Evolutionary conservation across 768 basidiomycete species (phyloP), one percentile per base, ranked within the genome.

Genomic region (Galerina sulciceps): DNA sequence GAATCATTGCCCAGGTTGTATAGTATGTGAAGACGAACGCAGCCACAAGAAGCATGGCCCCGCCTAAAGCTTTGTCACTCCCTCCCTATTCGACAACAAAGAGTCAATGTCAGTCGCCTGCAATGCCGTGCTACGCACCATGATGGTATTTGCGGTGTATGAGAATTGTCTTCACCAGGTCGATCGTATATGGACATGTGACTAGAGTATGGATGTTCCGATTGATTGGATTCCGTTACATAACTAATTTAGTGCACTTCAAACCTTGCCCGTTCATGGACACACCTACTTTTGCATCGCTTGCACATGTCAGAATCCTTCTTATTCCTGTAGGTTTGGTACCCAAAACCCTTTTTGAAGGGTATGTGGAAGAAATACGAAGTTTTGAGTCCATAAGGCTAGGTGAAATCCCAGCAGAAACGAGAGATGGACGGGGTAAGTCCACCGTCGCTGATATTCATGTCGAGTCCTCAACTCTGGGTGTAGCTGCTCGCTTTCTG

Each of bases 261-360:
- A 23, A 20, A 31, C 26, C 26, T 31, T 31, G 26, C 34, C 22
- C 34, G 54, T 65, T 65, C 66, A 93, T 93, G 90, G 89, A 87
- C 68, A 80, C 81, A 49, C 76, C 85, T 73, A 79, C 85, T 13
- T 95, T 93, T 68, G 89, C 88, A 20, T 91, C 92, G 17, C 84
- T 96, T 46, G 94, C 93, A 17, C 91, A 93, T 70, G 79, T 98
- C 56, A 87, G 84, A 57, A 83, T 99, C 47, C 84, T 99, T 17
- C 83, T 98, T 58, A 74, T 97, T 14, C 96, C 96, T 14, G 87
- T 98, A 10, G 93, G 94, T 37, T 74, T 83, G 6, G 91, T 97
- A 61, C 77, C 85, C 1, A 80, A 81, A 41, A 63, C 82, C n/a
- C 77, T 82, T 2, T 97, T 91, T 69, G 86, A 93, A 49, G 81